phyloP scores from a whole-genome alignment of 1,284 basidiomycete genomes.

The Fomitiporia mediterranea region DNA sequence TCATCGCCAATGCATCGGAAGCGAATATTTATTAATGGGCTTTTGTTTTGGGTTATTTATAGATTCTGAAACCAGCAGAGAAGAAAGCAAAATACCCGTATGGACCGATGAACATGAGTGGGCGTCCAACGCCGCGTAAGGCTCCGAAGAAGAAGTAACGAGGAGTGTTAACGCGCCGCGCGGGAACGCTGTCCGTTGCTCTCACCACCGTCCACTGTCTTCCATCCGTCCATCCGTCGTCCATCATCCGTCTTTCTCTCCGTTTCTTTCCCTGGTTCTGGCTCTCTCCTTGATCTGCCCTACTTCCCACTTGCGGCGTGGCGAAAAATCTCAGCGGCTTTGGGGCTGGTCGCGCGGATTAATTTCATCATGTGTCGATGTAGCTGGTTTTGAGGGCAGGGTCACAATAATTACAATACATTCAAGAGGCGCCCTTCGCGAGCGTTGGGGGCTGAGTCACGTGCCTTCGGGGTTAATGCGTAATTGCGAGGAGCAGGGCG shows the following conservation, averaged over 20 bases:
- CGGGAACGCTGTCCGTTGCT: constrained; percentile 49
- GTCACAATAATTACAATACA: too few relatives aligned
- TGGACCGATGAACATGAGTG: constrained; percentile 71
- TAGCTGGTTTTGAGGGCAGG: too few relatives aligned
- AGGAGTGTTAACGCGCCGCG: constrained; percentile 62
- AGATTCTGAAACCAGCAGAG: constrained; percentile 99
- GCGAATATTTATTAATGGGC: constrained; percentile 3
- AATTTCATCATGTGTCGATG: not conserved
- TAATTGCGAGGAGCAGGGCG: too few relatives aligned
- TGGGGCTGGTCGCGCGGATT: constrained; percentile 4
- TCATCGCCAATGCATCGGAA: constrained; percentile 1
- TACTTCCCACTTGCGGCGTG: constrained; percentile 21
- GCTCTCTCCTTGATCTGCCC: too few relatives aligned
- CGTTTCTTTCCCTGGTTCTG: too few relatives aligned
- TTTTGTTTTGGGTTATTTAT: too few relatives aligned
- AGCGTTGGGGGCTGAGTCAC: not conserved
- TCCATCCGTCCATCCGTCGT: constrained; percentile 26
- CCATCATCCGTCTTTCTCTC: constrained; percentile 24
- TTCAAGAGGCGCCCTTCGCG: constrained; percentile 1
- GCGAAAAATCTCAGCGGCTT: not conserved
- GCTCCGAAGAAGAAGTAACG: constrained; percentile 88
- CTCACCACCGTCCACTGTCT: constrained; percentile 19
- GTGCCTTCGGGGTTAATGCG: too few relatives aligned
- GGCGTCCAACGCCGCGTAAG: constrained; percentile 75
- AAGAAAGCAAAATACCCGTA: constrained; percentile 96